Evolutionary conservation across 208 protist genomes (phyloP).

Genomic region (Herpetomonas tarakana): DNA sequence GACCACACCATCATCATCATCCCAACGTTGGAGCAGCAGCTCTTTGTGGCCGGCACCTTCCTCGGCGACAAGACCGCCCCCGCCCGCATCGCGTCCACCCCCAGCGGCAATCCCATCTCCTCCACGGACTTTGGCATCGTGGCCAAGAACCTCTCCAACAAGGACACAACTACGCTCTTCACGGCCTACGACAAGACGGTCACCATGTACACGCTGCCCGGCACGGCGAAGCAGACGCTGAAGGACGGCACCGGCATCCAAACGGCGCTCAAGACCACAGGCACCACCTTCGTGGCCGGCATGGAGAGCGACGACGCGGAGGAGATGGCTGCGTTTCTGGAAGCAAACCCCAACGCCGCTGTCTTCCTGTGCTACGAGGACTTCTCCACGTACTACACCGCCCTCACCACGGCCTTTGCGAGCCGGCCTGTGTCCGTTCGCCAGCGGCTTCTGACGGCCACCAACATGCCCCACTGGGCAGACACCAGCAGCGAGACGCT

Average conservation of each 20-base stretch:
- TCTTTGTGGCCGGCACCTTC: conserved; percentile 20
- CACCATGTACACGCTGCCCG: not conserved
- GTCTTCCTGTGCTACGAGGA: conserved; percentile 20
- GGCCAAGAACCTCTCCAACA: not conserved
- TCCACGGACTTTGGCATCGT: not conserved
- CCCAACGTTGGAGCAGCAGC: conserved; percentile 27
- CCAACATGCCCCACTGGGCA: conserved; percentile 25
- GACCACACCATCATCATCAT: conserved; percentile 3
- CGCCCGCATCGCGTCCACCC: too few species aligned
- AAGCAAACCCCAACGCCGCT: conserved; percentile 7
- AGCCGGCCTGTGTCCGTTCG: conserved; percentile 6
- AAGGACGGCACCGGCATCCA: not conserved
- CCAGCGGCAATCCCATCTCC: not conserved
- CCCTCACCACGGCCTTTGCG: conserved; percentile 1
- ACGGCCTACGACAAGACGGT: conserved; percentile 7
- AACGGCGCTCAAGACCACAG: conserved; percentile 5
- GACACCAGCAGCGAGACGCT: conserved; percentile 8
- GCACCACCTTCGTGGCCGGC: conserved; percentile 18
- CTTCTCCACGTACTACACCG: conserved; percentile 13
- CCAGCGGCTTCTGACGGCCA: conserved; percentile 12
- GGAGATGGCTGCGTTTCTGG: conserved; percentile 12
- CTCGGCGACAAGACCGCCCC: not conserved
- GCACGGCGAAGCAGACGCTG: conserved; percentile 11
- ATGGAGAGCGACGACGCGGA: conserved; percentile 7
- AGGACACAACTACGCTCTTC: conserved; percentile 2